Evolutionary conservation across 345 rosid genomes (phyloP).

Genomic region (Euclidium syriacum): DNA sequence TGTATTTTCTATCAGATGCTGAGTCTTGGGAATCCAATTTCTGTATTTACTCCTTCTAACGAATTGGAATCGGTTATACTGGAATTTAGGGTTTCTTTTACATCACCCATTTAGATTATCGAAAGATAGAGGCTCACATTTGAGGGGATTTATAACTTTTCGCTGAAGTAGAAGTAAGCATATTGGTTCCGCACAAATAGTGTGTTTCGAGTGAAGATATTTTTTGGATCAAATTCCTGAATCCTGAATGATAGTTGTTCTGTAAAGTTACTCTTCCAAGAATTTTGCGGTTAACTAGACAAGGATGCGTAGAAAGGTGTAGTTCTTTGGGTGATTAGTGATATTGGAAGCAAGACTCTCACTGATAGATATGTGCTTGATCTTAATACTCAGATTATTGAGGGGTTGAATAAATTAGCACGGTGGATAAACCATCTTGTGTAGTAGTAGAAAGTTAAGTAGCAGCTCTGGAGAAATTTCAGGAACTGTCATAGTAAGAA

Average conservation of each 20-base stretch:
- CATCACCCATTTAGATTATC: neutral
- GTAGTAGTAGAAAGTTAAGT: neutral
- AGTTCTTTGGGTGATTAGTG: neutral
- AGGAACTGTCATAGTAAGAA: neutral
- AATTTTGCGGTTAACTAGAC: neutral
- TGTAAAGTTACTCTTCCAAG: neutral
- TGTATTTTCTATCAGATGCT: neutral
- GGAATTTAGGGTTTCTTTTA: slow-evolving; percentile 1
- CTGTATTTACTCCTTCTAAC: neutral
- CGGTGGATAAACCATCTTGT: neutral
- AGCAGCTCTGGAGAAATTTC: neutral
- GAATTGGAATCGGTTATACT: neutral
- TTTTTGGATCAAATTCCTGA: neutral
- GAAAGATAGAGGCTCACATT: neutral
- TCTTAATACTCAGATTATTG: neutral
- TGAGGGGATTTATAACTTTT: neutral
- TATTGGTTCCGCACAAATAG: neutral
- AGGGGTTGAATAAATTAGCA: neutral
- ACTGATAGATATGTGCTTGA: neutral
- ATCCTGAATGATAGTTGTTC: neutral
- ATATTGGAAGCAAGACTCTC: neutral
- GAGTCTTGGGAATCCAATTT: neutral
- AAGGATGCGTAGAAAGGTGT: neutral
- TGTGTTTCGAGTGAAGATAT: neutral
- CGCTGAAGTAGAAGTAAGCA: neutral